A percentile compares a stretch with the other conserved stretches of the same genome.
Evolutionary conservation across 23 red algal genomes (phyloP).

Genomic region (Agarophyton chilense): DNA sequence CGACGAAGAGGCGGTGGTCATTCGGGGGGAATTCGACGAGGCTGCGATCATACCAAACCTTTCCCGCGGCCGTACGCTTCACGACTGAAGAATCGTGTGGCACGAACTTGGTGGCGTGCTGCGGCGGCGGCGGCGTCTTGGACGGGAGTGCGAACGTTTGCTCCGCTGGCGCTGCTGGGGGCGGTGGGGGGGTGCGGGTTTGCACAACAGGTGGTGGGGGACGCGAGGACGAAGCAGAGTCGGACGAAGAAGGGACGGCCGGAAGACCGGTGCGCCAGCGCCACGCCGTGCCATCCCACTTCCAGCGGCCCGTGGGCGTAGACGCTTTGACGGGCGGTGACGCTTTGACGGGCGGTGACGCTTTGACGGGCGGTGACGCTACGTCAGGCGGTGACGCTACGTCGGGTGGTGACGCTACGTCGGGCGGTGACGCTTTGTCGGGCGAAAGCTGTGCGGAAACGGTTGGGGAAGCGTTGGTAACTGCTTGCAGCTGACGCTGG

Average conservation of each 20-base stretch:
- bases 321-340: background rate
- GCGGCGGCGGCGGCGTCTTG: background rate
- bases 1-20: conserved; percentile 88
- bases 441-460: background rate
- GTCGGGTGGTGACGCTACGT: too few relatives aligned
- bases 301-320: conserved; percentile 31
- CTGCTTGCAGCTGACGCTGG: conserved; percentile 40
- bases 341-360: background rate
- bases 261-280: conserved; percentile 16
- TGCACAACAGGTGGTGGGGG: background rate
- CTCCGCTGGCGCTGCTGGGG: background rate
- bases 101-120: background rate
- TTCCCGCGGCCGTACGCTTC: conserved; percentile 81
- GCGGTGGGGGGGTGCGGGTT: background rate
- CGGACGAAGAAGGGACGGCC: background rate
- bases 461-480: background rate
- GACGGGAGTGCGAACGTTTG: background rate
- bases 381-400: too few relatives aligned
- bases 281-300: conserved; percentile 41
- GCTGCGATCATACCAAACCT: conserved; percentile 78
- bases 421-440: background rate
- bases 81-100: background rate
- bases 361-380: background rate
- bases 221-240: background rate
- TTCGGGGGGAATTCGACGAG: conserved; percentile 66